Conservation (phyloP, 139 green algal species). For the Coelastrella sp. region DNA sequence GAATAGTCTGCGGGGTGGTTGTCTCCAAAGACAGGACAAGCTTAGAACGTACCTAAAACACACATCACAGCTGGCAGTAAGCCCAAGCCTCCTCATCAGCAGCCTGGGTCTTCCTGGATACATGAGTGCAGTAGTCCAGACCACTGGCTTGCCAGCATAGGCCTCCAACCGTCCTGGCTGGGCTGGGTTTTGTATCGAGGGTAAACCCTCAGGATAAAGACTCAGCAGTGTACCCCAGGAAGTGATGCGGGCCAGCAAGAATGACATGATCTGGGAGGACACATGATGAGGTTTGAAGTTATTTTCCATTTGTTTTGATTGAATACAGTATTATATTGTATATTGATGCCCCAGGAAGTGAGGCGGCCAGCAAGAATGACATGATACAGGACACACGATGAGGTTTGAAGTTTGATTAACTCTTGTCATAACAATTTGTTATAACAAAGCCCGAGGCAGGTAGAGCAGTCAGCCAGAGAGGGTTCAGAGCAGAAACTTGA, state of each 20-base stretch:
- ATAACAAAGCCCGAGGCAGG: no score
- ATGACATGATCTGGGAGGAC: conserved; percentile 30
- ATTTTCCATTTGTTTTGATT: no score
- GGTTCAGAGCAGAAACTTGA: no score
- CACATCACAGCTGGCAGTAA: neutral
- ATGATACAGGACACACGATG: conserved; percentile 8
- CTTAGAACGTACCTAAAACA: conserved; percentile 7
- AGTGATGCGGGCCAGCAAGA: conserved; percentile 21
- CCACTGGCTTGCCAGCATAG: neutral
- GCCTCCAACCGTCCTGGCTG: conserved; percentile 35
- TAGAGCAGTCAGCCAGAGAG: no score
- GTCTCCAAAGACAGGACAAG: no score
- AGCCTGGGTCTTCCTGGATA: conserved; percentile 15
- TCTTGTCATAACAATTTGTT: no score
- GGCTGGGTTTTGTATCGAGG: conserved; percentile 26
- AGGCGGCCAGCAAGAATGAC: conserved; percentile 17
- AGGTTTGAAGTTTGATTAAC: neutral
- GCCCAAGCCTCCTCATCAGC: conserved; percentile 30
- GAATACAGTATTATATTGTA: no score
- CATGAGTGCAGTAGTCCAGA: conserved; percentile 5
- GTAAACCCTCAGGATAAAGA: conserved; percentile 14
- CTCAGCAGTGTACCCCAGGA: conserved; percentile 23
- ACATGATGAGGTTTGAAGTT: neutral
- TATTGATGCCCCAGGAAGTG: conserved; percentile 40
- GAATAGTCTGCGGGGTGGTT: no score